Base-by-base conservation (phyloP, 768 basidiomycete genomes). In the Lactarius sanguifluus region DNA sequence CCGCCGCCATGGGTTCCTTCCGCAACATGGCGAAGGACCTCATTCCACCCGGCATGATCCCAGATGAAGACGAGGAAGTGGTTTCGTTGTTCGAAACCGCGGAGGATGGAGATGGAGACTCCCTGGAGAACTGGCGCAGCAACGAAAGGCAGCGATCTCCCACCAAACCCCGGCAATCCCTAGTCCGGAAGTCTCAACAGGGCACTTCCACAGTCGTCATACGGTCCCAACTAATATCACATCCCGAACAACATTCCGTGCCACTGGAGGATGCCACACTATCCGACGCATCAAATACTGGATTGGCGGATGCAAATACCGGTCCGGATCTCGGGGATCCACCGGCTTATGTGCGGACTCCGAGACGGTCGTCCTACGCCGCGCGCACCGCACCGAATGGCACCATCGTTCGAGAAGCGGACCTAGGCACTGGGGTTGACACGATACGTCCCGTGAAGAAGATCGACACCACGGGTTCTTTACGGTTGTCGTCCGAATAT, bases 401-500 rank as follows among this genome's bases (percentile, higher is more conserved):
- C 13, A 94, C 92, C 0, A 79, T 94, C 9, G 78, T 95, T 71
- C 84, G 84, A 52, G 88, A 88, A 71, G 92, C 88, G 13, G 94
- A 96, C 76, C 74, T 96, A n/a, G 94, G 93, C 20, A 90, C 82
- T 61, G 94, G 94, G 45, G 81, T 91, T 55, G 92, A 92, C 72
- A 98, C 96, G 1, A 93, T 98, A 72, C 84, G 94, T 61, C 95
- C 96, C 0, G 87, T 96, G 68, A 96, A 96, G 83, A 93, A 92
- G 72, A 88, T 96, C 36, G 94, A 97, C 74, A 83, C 89, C 5
- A 81, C 82, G 13, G 86, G 89, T 4, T 94, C 93, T 5, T 77
- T 94, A 16, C 81, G 88, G 67, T 75, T 91, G 23, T 94, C 93
- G 1, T 83, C 86, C 12, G 94, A 92, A 71, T 95, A 85, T 73